A percentile compares a stretch with the other conserved stretches of the same genome.
phyloP scores from a whole-genome alignment of 2,329 filamentous ascomycete species.

The Knufia petricola region DNA sequence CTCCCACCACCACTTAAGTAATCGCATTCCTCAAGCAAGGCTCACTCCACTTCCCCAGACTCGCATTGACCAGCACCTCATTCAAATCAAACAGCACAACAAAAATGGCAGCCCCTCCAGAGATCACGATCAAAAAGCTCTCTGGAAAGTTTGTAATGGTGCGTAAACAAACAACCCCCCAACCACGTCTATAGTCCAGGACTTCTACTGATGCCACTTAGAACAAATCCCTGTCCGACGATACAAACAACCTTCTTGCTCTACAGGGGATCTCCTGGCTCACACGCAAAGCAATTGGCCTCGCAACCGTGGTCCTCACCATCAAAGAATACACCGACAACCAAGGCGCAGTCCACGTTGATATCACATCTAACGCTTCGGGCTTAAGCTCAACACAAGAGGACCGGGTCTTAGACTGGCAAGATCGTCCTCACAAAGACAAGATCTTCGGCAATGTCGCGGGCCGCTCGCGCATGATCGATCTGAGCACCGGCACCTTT shows the following conservation, averaged over 20 bases:
- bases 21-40: not conserved
- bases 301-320: constrained; percentile 49
- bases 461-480: constrained; percentile 42
- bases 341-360: constrained; percentile 47
- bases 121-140: constrained; percentile 58
- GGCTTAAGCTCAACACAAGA: constrained; percentile 60
- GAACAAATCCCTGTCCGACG: constrained; percentile 67
- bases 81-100: not conserved
- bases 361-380: constrained; percentile 62
- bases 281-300: constrained; percentile 59
- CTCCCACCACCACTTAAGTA: not conserved
- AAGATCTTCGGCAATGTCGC: constrained; percentile 67
- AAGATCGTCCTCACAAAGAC: constrained; percentile 59
- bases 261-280: constrained; percentile 62
- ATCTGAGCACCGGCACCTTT: constrained; percentile 27
- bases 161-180: constrained; percentile 23
- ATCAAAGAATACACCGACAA: constrained; percentile 38
- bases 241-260: constrained; percentile 55
- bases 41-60: not conserved
- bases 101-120: constrained; percentile 60
- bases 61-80: not conserved
- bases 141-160: constrained; percentile 63
- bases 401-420: constrained; percentile 47
- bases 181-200: too few species aligned
- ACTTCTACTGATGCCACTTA: constrained; percentile 33